Base-by-base conservation (phyloP, 306 rosid genomes). In the Mimosa bimucronata region DNA sequence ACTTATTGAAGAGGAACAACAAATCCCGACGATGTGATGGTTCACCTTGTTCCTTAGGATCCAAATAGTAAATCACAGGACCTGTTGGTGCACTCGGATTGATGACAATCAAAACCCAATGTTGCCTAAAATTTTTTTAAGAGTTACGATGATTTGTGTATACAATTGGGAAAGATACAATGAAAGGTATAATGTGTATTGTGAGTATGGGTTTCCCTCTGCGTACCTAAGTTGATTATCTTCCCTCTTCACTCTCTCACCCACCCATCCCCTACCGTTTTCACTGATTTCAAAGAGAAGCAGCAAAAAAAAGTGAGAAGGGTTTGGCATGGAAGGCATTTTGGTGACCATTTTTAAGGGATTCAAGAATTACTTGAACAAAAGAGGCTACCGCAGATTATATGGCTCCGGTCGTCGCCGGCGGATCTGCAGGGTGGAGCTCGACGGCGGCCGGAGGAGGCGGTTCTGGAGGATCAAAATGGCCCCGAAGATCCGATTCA, bases 241-340 rank as follows among this genome's bases (percentile, higher is more conserved):
- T 23, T 11, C 73, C 30, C 31, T 41, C 53, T 41, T 68, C 53
- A 72, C 31, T 77, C 48, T 46, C 38, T 34, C 75, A 80, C 81
- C 75, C 53, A 77, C 83, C 66, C n/a, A n/a, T n/a, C n/a, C 18
- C 29, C 13, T 9, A 0, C 46, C 23, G 15, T 66, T n/a, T 37
- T 37, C 2, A 13, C 21, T 5, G 38, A 8, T 38, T 11, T 12
- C 44, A 37, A 1, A 19, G 0, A 6, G 16, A 15, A 34, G 9
- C 21, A 42, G 2, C 3, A 3, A 18, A 9, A 50, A 23, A 6
- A n/a, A n/a, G n/a, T n/a, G n/a, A n/a, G n/a, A n/a, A n/a, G n/a
- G n/a, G n/a, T n/a, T n/a, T n/a, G 31, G n/a, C 18, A 92, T 89
- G 97, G 92, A 91, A 81, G 88, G 91, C 3, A 77, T 89, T 18